phyloP scores from a whole-genome alignment of 208 protist genomes.

The Wallacemonas sp. region DNA sequence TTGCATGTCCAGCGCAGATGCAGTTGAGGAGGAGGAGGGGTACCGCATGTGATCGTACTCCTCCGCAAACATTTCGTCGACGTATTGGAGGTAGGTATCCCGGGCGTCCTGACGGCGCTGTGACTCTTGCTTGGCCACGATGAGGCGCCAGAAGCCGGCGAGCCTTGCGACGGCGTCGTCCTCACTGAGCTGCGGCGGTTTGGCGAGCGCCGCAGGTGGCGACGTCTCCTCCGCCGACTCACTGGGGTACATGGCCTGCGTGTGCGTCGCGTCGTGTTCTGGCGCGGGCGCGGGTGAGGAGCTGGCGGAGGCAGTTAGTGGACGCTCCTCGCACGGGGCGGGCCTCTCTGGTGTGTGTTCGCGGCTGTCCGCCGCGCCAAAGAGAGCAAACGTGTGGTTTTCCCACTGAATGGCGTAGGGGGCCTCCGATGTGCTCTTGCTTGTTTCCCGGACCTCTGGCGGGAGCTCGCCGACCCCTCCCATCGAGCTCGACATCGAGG shows the following conservation, averaged over 20 bases:
- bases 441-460: too few relatives aligned
- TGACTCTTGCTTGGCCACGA: neutral
- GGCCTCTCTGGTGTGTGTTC: neutral
- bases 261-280: neutral
- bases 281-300: neutral
- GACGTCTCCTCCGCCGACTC: neutral
- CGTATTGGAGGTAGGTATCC: conserved; percentile 3
- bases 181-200: neutral
- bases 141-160: conserved; percentile 6
- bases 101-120: neutral
- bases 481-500: too few relatives aligned
- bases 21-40: neutral
- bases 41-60: conserved; percentile 4
- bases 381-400: conserved; percentile 1
- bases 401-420: neutral
- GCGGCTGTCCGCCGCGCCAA: neutral
- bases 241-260: neutral
- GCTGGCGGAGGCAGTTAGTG: neutral
- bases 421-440: neutral
- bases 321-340: neutral
- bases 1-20: too few relatives aligned
- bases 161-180: neutral
- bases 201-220: neutral
- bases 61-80: conserved; percentile 7
- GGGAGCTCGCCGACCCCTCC: too few relatives aligned